Evolutionary conservation across 2,329 filamentous ascomycete species (phyloP), one percentile per base, ranked within the genome.

Genomic region (Hymenoscyphus infarciens): DNA sequence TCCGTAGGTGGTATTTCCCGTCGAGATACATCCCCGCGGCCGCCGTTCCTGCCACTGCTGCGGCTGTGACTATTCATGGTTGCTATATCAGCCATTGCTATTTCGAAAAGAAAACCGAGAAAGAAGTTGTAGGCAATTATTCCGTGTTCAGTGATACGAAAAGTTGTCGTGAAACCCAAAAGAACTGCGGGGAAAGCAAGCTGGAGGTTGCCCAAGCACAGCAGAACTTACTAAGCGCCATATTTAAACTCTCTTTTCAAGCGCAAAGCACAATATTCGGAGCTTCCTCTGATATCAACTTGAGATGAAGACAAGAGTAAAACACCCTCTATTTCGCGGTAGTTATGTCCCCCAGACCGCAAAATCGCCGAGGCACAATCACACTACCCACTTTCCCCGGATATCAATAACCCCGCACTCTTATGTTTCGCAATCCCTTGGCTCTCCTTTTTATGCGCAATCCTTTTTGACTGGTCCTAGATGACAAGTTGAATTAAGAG

Each of bases 1-100:
- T 84, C 52, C 76, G 73, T 57, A 92, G 72, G 72, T 89, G 84
- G 69, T 83, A 87, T 77, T 89, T 91, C 60, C 85, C 90, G 70
- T 92, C 84, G 54, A 90, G 76, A 68, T 91, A 90, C 66, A 73
- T 67, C 15, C 81, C 80, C 49, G 83, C 81, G 13, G 78, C 76
- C n/a, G 78, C 75, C 38, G 74, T 72, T n/a, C 69, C 69, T 49
- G 72, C 74, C 15, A 73, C 70, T 22, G 66, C 71, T 56, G 70
- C 66, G 58, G 69, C 65, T 57, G 64, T 61, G 19, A 66, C 67
- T 69, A 57, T 65, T 52, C 25, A 45, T 49, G 8, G 42, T 55
- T 13, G 11, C 19, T 56, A 63, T 69, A 25, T 69, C 61, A 68
- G 64, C 56, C 57, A 42, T 35, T 27, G 42, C 45, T 22, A 25